A percentile compares a stretch with the other conserved stretches of the same genome.
Evolutionary conservation across 331 rosid species (phyloP).

Genomic region (Prunus yedoensis): DNA sequence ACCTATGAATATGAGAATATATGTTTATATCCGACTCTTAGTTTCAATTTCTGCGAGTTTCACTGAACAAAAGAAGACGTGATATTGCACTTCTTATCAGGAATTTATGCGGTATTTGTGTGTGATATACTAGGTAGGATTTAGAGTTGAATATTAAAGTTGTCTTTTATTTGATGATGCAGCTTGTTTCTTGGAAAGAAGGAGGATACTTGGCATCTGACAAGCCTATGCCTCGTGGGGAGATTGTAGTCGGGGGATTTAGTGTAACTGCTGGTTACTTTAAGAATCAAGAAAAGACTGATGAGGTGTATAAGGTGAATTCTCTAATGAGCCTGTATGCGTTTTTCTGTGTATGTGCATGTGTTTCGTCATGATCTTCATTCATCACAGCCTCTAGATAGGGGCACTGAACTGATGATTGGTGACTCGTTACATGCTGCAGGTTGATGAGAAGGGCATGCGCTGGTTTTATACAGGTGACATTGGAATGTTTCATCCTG

Average conservation of each 20-base stretch:
- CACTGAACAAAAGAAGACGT: neutral
- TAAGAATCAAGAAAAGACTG: slow-evolving; percentile 72
- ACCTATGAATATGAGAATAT: neutral
- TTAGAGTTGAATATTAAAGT: slow-evolving; percentile 11
- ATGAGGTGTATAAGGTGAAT: slow-evolving; percentile 79
- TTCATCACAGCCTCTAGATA: slow-evolving; percentile 12
- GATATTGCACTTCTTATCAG: neutral
- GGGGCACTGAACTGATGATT: slow-evolving; percentile 2
- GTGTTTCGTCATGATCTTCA: slow-evolving; percentile 6
- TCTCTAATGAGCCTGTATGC: slow-evolving; percentile 1
- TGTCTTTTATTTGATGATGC: slow-evolving; percentile 33
- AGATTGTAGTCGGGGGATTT: slow-evolving; percentile 77
- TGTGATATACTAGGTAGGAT: neutral
- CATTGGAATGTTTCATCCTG: slow-evolving; percentile 81
- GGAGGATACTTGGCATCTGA: slow-evolving; percentile 80
- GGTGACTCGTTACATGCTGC: slow-evolving; percentile 12
- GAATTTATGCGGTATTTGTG: neutral
- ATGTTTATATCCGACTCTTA: neutral
- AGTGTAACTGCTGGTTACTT: slow-evolving; percentile 87
- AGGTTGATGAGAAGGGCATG: slow-evolving; percentile 84
- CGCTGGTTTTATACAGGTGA: slow-evolving; percentile 91
- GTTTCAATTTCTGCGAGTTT: neutral
- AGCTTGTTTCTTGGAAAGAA: slow-evolving; percentile 96
- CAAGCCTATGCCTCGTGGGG: slow-evolving; percentile 96
- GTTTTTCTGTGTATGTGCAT: slow-evolving; percentile 3